Base-by-base conservation (phyloP, 805 yeast species). In the Candida chauliodis region DNA sequence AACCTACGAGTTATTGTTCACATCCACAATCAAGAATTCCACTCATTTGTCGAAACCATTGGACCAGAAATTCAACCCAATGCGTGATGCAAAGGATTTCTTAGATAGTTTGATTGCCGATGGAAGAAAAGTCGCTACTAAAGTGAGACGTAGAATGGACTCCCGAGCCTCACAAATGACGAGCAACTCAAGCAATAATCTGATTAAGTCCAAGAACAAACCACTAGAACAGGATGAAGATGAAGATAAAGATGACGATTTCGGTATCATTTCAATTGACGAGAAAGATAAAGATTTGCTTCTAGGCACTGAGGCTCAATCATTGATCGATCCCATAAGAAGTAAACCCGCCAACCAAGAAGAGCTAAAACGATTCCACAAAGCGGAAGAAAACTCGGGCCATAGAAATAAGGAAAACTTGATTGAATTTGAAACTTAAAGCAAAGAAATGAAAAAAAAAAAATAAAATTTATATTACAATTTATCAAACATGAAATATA, bases 81-180 rank as follows among this genome's bases (percentile, higher is more conserved):
- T 75, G 40, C 63, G 78, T 31, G 82, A 83, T 21, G 63, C 93
- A 42, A 73, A 96, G 40, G 91, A 86, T 40, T 83, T 93, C 78
- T 86, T 91, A 63, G 95, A 88, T 57, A 91, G 93, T 8, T 71
- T 93, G 41, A 73, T 91, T 43, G 93, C 95, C 0, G 97, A 93
- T 62, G 97, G 98, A 4, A 73, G 87, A 55, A 78, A 91, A 40
- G 95, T 91, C 10, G 98, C 98, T 1, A 79, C 76, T 37, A 90
- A 88, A 53, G 95, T 93, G 3, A 79, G 91, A 47, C 81, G 84
- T 48, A 80, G 95, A 46, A 89, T 88, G 75, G 96, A 89, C 56
- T 78, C 82, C 11, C 79, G 76, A 8, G 76, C 84, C 2, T 38
- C 48, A 14, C 36, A 44, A 26, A 29, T 41, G 38, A 19, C 36